Conservation (phyloP, 306 rosid genomes). For the Prunus mongolica region DNA sequence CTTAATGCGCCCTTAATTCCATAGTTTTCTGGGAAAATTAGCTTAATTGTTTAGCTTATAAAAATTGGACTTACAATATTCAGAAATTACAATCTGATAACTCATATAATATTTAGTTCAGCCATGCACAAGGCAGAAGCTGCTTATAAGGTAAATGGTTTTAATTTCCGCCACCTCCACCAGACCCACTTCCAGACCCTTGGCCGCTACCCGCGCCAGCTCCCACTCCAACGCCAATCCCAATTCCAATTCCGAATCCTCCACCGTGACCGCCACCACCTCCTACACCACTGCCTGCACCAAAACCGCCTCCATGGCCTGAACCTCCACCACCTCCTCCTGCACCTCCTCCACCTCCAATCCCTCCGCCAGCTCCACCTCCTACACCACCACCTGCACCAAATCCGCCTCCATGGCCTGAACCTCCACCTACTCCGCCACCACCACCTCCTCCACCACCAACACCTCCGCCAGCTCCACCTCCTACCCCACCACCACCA, state of each 20-base stretch:
- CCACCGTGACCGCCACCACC: constrained; percentile 36
- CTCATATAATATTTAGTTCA: neutral
- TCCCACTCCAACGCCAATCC: constrained; percentile 51
- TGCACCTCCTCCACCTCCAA: constrained; percentile 4
- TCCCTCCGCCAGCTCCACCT: constrained; percentile 13
- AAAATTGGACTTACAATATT: too few relatives aligned
- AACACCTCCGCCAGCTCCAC: constrained; percentile 46
- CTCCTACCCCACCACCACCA: constrained; percentile 41
- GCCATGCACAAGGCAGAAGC: neutral
- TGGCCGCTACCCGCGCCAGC: constrained; percentile 38
- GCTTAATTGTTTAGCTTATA: too few relatives aligned
- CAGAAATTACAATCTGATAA: neutral
- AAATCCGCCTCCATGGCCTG: constrained; percentile 36
- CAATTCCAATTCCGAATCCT: constrained; percentile 38
- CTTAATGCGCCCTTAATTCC: too few relatives aligned
- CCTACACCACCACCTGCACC: constrained; percentile 34
- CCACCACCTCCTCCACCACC: constrained; percentile 30
- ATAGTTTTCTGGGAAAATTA: too few relatives aligned
- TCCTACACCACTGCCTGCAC: constrained; percentile 40
- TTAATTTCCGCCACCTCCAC: constrained; percentile 38
- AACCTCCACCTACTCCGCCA: constrained; percentile 15
- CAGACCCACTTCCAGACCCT: constrained; percentile 34
- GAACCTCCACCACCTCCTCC: constrained; percentile 11
- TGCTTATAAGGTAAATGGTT: neutral
- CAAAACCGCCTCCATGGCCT: constrained; percentile 10